Evolutionary conservation across 768 basidiomycete species (phyloP), one percentile per base, ranked within the genome.

Genomic region (Amylocystis lapponica): DNA sequence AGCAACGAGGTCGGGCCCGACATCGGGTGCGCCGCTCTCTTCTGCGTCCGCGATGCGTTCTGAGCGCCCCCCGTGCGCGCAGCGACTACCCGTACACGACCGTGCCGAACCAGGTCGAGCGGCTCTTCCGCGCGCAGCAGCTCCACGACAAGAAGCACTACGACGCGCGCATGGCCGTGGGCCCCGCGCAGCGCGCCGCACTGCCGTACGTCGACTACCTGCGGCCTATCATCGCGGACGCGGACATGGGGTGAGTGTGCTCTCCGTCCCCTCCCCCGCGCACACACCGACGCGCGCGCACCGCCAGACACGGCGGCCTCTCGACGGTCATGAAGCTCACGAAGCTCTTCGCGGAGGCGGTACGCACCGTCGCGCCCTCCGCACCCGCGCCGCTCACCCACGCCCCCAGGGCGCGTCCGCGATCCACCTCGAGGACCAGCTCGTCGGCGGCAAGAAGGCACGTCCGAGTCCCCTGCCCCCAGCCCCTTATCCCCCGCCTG

Each of bases 61-160:
- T 27, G 25, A 12, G 21, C 29, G 47, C 14, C 26, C 22, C 11
- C 12, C 17, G 20, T 8, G 2, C 13, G 19, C 9, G 12, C 47
- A 92, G 84, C 27, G 94, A 97, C 63, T 95, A 96, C 60, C 91
- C 93, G 1, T 96, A 96, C 63, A 93, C 91, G 9, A 95, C 92
- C 1, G 91, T 97, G 13, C 93, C 94, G 19, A 95, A 96, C 59
- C 92, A 95, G 60, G 93, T 96, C 0, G 87, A 95, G 43, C 76
- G 90, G 36, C 73, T 96, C 39, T 88, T 89, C 69, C 86, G 89
- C 40, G 88, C 93, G 0, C 94, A 96, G 61, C 86, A 89, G 54
- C 70, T 92, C 43, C 92, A 96, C 58, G 92, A 96, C 68, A 83
- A 81, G 66, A 95, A 94, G 58, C 86, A 93, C 56, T 92, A 88